A percentile compares a stretch with the other conserved stretches of the same genome.
Evolutionary conservation across 2,329 filamentous ascomycete genomes (phyloP).

Genomic region (Sordariomycetes sp.): DNA sequence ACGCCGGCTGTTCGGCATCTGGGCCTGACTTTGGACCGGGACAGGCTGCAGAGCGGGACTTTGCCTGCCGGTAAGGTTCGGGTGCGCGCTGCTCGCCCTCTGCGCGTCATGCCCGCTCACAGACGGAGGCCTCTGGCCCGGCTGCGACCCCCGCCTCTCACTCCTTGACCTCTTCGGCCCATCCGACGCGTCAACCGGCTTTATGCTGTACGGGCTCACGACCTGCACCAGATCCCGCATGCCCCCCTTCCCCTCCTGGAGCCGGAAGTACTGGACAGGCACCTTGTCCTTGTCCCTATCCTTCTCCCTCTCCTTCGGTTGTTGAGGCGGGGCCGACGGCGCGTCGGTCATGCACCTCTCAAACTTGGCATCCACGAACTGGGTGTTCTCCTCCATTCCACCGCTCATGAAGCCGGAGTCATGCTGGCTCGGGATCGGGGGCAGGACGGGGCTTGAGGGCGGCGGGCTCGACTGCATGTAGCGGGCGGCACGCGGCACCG

Average conservation of each 20-base stretch:
- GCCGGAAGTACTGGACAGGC: conserved; percentile 31
- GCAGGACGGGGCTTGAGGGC: conserved; percentile 70
- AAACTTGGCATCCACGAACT: conserved; percentile 34
- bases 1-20: neutral
- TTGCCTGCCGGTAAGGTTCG: neutral
- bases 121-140: neutral
- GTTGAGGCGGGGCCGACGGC: conserved; percentile 12
- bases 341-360: conserved; percentile 12
- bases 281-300: conserved; percentile 18
- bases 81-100: neutral
- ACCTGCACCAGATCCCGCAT: conserved; percentile 22
- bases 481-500: conserved; percentile 54
- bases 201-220: conserved; percentile 14
- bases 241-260: conserved; percentile 23
- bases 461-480: conserved; percentile 50
- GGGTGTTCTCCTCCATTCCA: conserved; percentile 58
- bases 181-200: conserved; percentile 10
- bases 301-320: conserved; percentile 1
- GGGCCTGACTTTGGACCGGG: neutral
- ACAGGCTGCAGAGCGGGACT: neutral
- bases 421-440: conserved; percentile 47
- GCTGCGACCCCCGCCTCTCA: neutral
- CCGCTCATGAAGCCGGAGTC: conserved; percentile 84
- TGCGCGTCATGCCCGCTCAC: neutral
- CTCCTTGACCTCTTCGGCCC: neutral